Evolutionary conservation across 2,329 filamentous ascomycete species (phyloP).

Genomic region (Fusarium nanum): DNA sequence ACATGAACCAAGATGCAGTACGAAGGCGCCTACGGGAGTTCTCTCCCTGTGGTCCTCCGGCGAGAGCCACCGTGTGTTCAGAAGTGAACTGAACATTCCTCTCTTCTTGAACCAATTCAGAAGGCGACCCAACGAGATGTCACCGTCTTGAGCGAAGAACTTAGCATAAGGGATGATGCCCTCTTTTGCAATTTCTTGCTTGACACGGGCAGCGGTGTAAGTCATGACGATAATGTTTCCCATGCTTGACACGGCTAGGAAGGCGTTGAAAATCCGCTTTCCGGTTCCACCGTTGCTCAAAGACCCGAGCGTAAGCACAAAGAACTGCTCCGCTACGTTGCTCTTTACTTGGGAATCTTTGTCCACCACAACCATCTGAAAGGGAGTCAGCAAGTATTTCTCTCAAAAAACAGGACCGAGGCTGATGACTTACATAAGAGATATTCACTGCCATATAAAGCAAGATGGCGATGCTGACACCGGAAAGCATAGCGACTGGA

Average conservation of each 20-base stretch:
- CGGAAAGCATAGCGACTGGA: conserved; percentile 48
- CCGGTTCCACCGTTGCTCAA: conserved; percentile 45
- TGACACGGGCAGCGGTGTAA: conserved; percentile 65
- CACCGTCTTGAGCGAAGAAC: conserved; percentile 58
- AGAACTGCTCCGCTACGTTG: conserved; percentile 51
- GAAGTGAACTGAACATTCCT: conserved; percentile 47
- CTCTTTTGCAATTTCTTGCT: conserved; percentile 71
- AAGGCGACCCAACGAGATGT: conserved; percentile 51
- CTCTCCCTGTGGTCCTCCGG: conserved; percentile 53
- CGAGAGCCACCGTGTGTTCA: conserved; percentile 47
- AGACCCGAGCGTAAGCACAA: conserved; percentile 49
- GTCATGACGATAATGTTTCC: conserved; percentile 69
- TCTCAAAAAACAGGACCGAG: fast-evolving
- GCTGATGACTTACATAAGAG: conserved; percentile 48
- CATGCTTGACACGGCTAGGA: conserved; percentile 65
- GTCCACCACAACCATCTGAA: conserved; percentile 54
- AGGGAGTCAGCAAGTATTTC: neutral
- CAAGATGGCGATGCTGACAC: conserved; percentile 47
- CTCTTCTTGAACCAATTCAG: conserved; percentile 48
- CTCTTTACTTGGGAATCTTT: conserved; percentile 13
- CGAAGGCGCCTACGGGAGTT: conserved; percentile 52
- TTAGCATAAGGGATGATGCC: conserved; percentile 63
- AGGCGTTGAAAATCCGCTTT: conserved; percentile 57
- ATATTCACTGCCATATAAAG: conserved; percentile 55
- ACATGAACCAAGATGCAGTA: conserved; percentile 51